Conservation (phyloP, 345 rosid genomes). For the Syzygium aromaticum region DNA sequence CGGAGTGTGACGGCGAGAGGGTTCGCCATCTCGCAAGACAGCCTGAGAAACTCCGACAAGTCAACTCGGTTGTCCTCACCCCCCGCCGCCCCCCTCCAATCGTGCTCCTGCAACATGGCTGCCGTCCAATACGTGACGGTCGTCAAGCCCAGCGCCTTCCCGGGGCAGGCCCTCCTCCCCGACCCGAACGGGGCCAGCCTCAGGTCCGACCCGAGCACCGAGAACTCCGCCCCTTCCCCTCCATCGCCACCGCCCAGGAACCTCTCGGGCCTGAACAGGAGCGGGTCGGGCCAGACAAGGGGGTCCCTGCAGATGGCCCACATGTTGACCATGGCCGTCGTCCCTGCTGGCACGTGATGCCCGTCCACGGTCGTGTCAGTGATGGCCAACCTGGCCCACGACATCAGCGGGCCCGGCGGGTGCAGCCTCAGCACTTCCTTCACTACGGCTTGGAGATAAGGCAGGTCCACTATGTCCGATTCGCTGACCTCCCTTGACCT, state of each 20-base stretch:
- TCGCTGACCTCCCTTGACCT: slow-evolving; percentile 46
- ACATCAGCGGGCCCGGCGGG: slow-evolving; percentile 93
- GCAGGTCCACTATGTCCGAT: slow-evolving; percentile 30
- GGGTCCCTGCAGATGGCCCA: slow-evolving; percentile 92
- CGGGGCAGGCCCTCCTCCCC: slow-evolving; percentile 76
- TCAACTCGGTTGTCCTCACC: slow-evolving; percentile 30
- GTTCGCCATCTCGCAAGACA: slow-evolving; percentile 79
- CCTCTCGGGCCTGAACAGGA: slow-evolving; percentile 55
- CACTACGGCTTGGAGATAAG: slow-evolving; percentile 61
- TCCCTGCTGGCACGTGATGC: slow-evolving; percentile 69
- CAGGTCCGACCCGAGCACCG: slow-evolving; percentile 76
- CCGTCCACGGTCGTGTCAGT: slow-evolving; percentile 70
- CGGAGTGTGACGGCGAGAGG: slow-evolving; percentile 40
- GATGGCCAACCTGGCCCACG: slow-evolving; percentile 87
- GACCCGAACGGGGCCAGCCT: slow-evolving; percentile 89
- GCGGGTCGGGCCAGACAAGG: slow-evolving; percentile 59
- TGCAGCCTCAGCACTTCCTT: slow-evolving; percentile 80
- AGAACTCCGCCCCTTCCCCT: slow-evolving; percentile 33
- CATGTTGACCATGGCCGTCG: slow-evolving; percentile 96
- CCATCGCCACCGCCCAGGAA: slow-evolving; percentile 19
- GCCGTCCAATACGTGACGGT: slow-evolving; percentile 74
- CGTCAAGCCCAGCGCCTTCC: slow-evolving; percentile 56
- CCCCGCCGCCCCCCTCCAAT: slow-evolving; percentile 35
- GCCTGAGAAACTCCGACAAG: slow-evolving; percentile 55
- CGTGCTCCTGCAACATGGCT: slow-evolving; percentile 51